Conservation (phyloP, 257 asterid species). For the Lithospermum erythrorhizon region DNA sequence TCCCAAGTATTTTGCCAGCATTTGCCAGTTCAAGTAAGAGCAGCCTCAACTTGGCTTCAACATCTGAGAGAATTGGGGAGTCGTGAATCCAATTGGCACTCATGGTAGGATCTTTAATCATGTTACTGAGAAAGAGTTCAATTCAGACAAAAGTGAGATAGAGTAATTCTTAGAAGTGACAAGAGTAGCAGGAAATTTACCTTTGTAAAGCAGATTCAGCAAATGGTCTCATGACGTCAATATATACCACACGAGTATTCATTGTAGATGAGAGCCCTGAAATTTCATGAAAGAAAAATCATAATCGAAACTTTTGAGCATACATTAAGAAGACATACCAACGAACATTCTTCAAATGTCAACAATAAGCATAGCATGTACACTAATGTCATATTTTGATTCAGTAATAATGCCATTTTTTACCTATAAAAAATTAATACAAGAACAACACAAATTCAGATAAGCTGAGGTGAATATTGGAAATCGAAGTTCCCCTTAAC, state of each 20-base stretch:
- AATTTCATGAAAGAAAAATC: slow-evolving; percentile 17
- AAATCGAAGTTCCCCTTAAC: neutral
- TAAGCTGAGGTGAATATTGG: neutral
- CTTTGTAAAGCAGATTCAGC: slow-evolving; percentile 85
- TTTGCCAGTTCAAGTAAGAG: slow-evolving; percentile 76
- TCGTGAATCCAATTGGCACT: slow-evolving; percentile 65
- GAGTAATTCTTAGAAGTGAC: slow-evolving; percentile 7
- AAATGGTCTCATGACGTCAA: slow-evolving; percentile 94
- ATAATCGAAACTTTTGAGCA: slow-evolving; percentile 10
- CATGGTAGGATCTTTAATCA: slow-evolving; percentile 56
- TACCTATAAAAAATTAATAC: neutral
- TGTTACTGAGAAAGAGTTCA: slow-evolving; percentile 43
- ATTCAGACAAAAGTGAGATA: slow-evolving; percentile 20
- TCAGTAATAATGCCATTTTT: neutral
- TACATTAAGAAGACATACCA: slow-evolving; percentile 13
- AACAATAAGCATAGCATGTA: neutral
- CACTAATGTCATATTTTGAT: neutral
- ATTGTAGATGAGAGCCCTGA: slow-evolving; percentile 89
- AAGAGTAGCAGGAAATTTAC: slow-evolving; percentile 29
- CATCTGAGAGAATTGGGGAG: slow-evolving; percentile 65
- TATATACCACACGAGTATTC: slow-evolving; percentile 69
- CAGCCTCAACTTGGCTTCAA: slow-evolving; percentile 73
- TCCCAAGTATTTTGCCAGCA: slow-evolving; percentile 85
- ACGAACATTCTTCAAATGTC: neutral
- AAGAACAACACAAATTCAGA: neutral